Evolutionary conservation across 257 asterid species (phyloP), one percentile per base, ranked within the genome.

Genomic region (Capsicum pubescens): DNA sequence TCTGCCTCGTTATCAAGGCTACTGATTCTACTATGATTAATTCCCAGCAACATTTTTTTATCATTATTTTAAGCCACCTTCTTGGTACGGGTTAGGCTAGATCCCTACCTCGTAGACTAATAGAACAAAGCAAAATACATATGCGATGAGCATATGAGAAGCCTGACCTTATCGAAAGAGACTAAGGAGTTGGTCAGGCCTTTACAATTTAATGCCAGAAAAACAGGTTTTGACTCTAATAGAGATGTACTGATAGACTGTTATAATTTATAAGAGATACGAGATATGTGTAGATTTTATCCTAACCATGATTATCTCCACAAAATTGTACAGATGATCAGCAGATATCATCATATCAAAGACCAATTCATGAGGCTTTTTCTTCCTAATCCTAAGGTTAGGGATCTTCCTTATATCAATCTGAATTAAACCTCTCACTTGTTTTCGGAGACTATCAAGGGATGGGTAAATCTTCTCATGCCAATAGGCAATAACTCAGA

Each of bases 351-450:
- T 21, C 32, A 11, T 63, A 63, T 63, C 16, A 64, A 26, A 64
- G 70, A 64, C 70, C 70, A 11, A 26, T 63, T 63, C 70, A 63
- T 26, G 17, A 64, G 70, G 42, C 70, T 26, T 64, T 64, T 26
- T 64, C 70, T 26, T 64, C 70, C 70, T 64, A 64, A 64, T 26
- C 44, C 17, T 64, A 64, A 64, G 70, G 44, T 12, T 64, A 64
- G 70, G 70, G 8, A 63, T 26, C 70, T 63, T 63, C 69, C 69
- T 21, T 10, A 9, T 9, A 61, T 61, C 36, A 6, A 19, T n/a
- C 9, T 61, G 69, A 61, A 61, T 61, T 21, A 61, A 61, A 61
- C 36, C 69, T 4, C 39, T 61, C 16, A 61, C 4, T 60, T 19
- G 3, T 9, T 39, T 61, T 60, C 36, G 68, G 68, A 60, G 68